Conservation (phyloP, 495 filamentous ascomycete species). For the Cercophora scortea region DNA sequence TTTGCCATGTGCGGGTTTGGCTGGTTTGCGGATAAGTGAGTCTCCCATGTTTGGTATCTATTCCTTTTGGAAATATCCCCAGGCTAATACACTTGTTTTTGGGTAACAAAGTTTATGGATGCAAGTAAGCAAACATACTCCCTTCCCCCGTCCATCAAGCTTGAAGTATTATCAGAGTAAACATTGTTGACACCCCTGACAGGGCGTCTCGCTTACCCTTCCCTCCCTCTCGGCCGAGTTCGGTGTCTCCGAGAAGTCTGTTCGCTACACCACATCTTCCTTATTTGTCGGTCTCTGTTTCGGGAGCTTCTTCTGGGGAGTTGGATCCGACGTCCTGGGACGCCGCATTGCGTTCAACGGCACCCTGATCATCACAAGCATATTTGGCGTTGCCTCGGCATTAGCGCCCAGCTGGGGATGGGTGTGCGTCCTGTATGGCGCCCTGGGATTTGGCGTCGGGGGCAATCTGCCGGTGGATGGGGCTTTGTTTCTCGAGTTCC, state of each 20-base stretch:
- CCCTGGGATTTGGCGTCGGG: slow-evolving; percentile 46
- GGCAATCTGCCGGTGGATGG: slow-evolving; percentile 79
- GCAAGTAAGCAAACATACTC: slow-evolving; percentile 42
- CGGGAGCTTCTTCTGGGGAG: slow-evolving; percentile 75
- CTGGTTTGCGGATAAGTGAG: slow-evolving; percentile 55
- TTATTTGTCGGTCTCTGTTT: slow-evolving; percentile 55
- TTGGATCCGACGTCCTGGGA: slow-evolving; percentile 65
- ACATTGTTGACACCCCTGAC: slow-evolving; percentile 2
- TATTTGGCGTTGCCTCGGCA: slow-evolving; percentile 65
- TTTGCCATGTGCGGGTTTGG: slow-evolving; percentile 80
- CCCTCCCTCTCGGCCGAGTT: slow-evolving; percentile 65
- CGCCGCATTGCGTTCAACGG: slow-evolving; percentile 71
- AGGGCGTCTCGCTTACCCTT: slow-evolving; percentile 66
- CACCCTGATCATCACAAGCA: slow-evolving; percentile 60
- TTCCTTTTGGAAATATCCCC: neutral
- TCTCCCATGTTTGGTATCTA: neutral
- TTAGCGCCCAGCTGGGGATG: slow-evolving; percentile 60
- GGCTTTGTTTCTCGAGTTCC: slow-evolving; percentile 71
- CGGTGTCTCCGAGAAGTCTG: slow-evolving; percentile 40
- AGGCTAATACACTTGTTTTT: too few relatives aligned
- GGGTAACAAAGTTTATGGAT: slow-evolving; percentile 38
- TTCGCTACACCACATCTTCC: slow-evolving; percentile 45
- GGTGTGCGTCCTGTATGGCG: slow-evolving; percentile 46
- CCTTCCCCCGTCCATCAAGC: neutral
- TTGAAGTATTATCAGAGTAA: neutral